Percentiles rank a stretch among this genome's conserved stretches.
These are phyloP conservation scores for Diaporthe ilicicola DNA, from an alignment of 2,329 filamentous ascomycete genomes.

Conservation along the genomic window DNA sequence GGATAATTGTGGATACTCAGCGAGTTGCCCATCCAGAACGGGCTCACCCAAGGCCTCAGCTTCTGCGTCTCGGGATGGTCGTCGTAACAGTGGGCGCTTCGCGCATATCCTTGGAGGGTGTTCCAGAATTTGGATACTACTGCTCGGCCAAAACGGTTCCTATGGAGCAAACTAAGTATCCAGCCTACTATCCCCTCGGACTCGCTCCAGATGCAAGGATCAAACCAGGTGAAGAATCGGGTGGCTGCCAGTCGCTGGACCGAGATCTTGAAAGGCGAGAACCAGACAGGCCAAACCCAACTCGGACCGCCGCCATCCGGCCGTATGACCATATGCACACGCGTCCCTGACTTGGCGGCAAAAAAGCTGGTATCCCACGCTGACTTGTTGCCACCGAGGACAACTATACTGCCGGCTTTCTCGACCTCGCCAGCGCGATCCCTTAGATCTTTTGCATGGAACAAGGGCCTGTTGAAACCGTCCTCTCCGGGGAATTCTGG, in stretches of 20 bases:
- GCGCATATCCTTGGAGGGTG: too few relatives aligned
- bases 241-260: neutral
- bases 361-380: neutral
- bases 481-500: neutral
- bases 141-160: too few relatives aligned
- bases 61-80: neutral
- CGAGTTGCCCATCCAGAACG: neutral
- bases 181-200: too few relatives aligned
- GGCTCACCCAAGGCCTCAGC: neutral
- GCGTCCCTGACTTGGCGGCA: neutral
- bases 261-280: neutral
- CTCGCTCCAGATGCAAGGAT: neutral
- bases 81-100: neutral
- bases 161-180: too few relatives aligned
- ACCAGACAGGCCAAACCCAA: neutral
- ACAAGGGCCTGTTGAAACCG: neutral
- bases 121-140: too few relatives aligned
- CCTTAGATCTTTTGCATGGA: neutral
- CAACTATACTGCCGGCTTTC: neutral
- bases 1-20: neutral
- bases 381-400: slow-evolving; percentile 3
- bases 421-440: neutral
- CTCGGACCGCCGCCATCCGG: neutral
- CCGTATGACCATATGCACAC: neutral
- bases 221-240: neutral